Evolutionary conservation across 805 yeast genomes (phyloP).

Genomic region (Lipomyces yamadae): DNA sequence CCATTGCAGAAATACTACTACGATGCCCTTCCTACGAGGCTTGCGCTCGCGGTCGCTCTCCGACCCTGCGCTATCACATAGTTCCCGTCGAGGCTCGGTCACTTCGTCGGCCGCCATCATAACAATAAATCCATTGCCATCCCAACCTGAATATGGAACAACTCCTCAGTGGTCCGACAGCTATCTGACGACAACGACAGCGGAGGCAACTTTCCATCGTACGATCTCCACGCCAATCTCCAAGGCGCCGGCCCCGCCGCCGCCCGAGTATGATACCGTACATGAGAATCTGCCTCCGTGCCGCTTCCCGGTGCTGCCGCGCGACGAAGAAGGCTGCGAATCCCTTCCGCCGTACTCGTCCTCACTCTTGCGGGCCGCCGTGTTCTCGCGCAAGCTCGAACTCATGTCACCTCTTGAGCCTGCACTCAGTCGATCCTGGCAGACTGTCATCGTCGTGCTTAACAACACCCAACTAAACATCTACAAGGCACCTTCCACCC

Average conservation of each 20-base stretch:
- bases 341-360: conserved; percentile 69
- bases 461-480: conserved; percentile 86
- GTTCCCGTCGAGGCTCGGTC: background rate
- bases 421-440: conserved; percentile 73
- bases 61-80: conserved; percentile 21
- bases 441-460: conserved; percentile 66
- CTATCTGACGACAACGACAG: background rate
- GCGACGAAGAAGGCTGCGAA: conserved; percentile 48
- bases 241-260: conserved; percentile 24
- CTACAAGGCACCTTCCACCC: conserved; percentile 47
- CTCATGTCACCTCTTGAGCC: conserved; percentile 78
- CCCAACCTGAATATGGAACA: background rate
- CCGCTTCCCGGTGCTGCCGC: conserved; percentile 29
- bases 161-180: background rate
- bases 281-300: conserved; percentile 26
- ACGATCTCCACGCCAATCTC: conserved; percentile 24
- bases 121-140: background rate
- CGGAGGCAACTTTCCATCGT: conserved; percentile 17
- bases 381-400: conserved; percentile 69
- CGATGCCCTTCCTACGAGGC: conserved; percentile 34
- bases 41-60: conserved; percentile 35
- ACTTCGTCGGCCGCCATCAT: background rate
- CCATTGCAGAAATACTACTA: background rate
- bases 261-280: conserved; percentile 20
- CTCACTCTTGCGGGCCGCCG: conserved; percentile 63